Base-by-base conservation (phyloP, 306 rosid species). In the Hippophae rhamnoides region DNA sequence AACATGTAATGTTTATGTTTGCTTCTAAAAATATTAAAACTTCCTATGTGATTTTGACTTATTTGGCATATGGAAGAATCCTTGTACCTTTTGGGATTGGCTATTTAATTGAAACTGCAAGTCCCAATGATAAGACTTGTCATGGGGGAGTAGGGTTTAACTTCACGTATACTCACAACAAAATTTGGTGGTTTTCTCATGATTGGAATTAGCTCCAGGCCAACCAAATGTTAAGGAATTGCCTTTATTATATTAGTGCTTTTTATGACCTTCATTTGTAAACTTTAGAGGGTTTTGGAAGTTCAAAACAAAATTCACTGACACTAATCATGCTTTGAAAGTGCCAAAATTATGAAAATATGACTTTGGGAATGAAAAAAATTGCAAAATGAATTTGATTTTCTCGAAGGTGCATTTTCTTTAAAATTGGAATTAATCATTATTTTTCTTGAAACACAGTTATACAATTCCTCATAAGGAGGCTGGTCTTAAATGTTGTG, bases 391-490 rank as follows among this genome's bases (percentile, higher is more conserved):
- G 23, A 18, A 18, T 18, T 18, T 18, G 23, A 18, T 18, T 18
- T 0, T 1, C 23, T 18, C 1, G 23, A 0, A 18, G 23, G 23
- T 18, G 23, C 0, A 18, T 18, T 18, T 10, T 45, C 12, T 45
- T 45, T 7, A 2, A 2, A 45, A 7, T 45, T 6, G 3, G 38
- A 31, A 45, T 45, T 47, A 9, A 47, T 47, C 11, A 9, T 7
- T 47, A 31, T 58, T 38, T 50, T 13, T 46, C 23, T 14, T 58
- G 57, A 55, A 8, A 51, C 23, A 47, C 77, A 81, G 87, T 65
- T 80, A 68, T 54, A 78, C 85, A 44, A 86, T 83, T 72, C 95
- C 95, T 41, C 87, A 81, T 76, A 83, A 81, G 70, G 71, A 50
- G 69, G 74, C 69, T 26, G 87, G 82, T 46, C 71, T 84, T 23